Conservation (phyloP, 2,329 filamentous ascomycete genomes). For the Microcyclosporella mali region DNA sequence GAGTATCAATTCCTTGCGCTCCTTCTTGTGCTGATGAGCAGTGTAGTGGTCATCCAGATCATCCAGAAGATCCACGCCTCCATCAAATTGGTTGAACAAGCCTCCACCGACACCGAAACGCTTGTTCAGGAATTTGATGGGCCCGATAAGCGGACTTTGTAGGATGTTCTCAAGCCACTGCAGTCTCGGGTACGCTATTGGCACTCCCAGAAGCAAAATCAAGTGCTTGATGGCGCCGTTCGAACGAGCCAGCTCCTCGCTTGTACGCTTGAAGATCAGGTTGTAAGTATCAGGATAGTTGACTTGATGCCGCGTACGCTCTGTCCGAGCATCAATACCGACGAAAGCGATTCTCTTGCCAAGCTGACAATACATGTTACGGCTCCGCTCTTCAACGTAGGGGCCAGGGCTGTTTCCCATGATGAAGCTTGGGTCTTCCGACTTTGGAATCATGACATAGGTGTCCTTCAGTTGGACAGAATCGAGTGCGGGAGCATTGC, state of each 20-base stretch:
- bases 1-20: conserved; percentile 68
- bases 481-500: conserved; percentile 52
- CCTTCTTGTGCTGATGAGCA: conserved; percentile 80
- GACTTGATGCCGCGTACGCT: conserved; percentile 84
- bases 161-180: conserved; percentile 97
- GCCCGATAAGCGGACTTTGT: conserved; percentile 65
- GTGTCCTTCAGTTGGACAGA: conserved; percentile 66
- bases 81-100: conserved; percentile 91
- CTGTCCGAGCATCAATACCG: conserved; percentile 56
- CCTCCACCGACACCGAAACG: conserved; percentile 79
- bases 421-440: conserved; percentile 67
- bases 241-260: conserved; percentile 44
- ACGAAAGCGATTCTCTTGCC: conserved; percentile 59
- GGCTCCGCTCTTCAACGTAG: conserved; percentile 57
- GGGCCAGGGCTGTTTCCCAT: conserved; percentile 66
- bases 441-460: conserved; percentile 58
- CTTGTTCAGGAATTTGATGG: conserved; percentile 83
- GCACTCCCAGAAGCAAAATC: conserved; percentile 60
- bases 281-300: conserved; percentile 69
- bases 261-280: conserved; percentile 52
- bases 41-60: conserved; percentile 73
- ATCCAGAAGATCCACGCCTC: conserved; percentile 59
- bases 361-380: conserved; percentile 58
- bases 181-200: conserved; percentile 66
- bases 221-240: conserved; percentile 57